A percentile compares a stretch with the other conserved stretches of the same genome.
These are phyloP conservation scores for Torulaspora gathmanii DNA, from an alignment of 805 yeast genomes.

Conservation along the genomic window DNA sequence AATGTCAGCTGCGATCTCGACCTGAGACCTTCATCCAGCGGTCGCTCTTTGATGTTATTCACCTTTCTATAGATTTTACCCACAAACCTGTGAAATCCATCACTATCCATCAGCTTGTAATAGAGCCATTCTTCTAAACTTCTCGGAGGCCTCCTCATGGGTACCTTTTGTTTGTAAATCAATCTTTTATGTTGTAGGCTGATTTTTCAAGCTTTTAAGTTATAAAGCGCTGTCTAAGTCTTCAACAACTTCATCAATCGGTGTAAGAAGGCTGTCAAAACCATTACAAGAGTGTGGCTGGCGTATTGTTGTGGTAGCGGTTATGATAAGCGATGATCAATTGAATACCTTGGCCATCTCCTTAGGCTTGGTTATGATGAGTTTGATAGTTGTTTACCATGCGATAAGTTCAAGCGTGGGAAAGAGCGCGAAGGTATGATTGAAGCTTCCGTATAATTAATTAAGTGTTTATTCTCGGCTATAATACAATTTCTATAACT, in stretches of 20 bases:
- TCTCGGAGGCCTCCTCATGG: constrained; percentile 29
- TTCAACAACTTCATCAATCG: constrained; percentile 1
- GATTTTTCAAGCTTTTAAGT: neutral
- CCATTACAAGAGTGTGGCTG: neutral
- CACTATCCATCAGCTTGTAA: constrained; percentile 49
- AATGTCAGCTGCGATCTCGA: constrained; percentile 26
- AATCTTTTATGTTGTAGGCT: neutral
- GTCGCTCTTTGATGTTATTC: constrained; percentile 49
- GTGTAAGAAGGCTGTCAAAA: neutral
- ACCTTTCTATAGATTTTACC: constrained; percentile 56
- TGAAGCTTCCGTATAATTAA: neutral
- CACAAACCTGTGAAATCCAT: constrained; percentile 59
- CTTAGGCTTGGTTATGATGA: constrained; percentile 68
- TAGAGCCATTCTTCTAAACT: constrained; percentile 48
- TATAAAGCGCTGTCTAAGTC: neutral
- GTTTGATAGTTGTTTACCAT: constrained; percentile 69
- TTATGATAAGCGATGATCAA: constrained; percentile 83
- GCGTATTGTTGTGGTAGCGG: neutral
- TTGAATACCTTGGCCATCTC: constrained; percentile 66
- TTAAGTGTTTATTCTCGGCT: constrained; percentile 1
- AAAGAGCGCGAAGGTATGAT: constrained; percentile 10
- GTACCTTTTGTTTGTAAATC: neutral
- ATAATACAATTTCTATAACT: neutral
- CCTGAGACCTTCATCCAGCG: constrained; percentile 17
- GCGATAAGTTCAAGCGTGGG: constrained; percentile 48